phyloP scores from a whole-genome alignment of 352 stramenopile species.

The Pythium aristosporum region DNA sequence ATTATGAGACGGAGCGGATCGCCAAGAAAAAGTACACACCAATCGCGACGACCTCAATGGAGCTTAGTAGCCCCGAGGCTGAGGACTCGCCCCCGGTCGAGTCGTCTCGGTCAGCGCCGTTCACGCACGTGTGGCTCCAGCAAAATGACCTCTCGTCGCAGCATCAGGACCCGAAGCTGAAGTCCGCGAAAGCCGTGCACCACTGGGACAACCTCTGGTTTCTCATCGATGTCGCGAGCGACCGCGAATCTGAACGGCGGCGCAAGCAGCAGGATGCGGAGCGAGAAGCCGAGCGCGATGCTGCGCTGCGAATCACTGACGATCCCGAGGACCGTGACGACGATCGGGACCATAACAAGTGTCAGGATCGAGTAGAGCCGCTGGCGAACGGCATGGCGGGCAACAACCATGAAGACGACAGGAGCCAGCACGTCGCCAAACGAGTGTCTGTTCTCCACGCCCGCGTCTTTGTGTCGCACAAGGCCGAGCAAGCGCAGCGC shows the following conservation, averaged over 20 bases:
- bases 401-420: constrained; percentile 2
- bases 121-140: constrained; percentile 23
- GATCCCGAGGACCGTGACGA: constrained; percentile 11
- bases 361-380: not conserved
- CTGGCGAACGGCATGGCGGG: too few relatives aligned
- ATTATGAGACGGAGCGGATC: constrained; percentile 26
- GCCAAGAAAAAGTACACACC: constrained; percentile 25
- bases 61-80: not conserved
- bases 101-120: too few relatives aligned
- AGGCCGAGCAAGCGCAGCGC: constrained; percentile 30
- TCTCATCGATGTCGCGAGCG: constrained; percentile 15
- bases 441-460: constrained; percentile 21
- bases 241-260: constrained; percentile 1
- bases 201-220: constrained; percentile 32
- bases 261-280: constrained; percentile 13
- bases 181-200: not conserved
- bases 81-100: not conserved
- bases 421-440: not conserved
- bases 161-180: not conserved
- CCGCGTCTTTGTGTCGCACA: constrained; percentile 4
- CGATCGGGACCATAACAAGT: not conserved
- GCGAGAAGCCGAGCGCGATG: constrained; percentile 13
- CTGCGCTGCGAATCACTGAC: not conserved
- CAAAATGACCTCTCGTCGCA: constrained; percentile 21
- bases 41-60: not conserved